A percentile compares a stretch with the other conserved stretches of the same genome.
phyloP scores from a whole-genome alignment of 2,329 filamentous ascomycete genomes.

The Sporothrix protearum region DNA sequence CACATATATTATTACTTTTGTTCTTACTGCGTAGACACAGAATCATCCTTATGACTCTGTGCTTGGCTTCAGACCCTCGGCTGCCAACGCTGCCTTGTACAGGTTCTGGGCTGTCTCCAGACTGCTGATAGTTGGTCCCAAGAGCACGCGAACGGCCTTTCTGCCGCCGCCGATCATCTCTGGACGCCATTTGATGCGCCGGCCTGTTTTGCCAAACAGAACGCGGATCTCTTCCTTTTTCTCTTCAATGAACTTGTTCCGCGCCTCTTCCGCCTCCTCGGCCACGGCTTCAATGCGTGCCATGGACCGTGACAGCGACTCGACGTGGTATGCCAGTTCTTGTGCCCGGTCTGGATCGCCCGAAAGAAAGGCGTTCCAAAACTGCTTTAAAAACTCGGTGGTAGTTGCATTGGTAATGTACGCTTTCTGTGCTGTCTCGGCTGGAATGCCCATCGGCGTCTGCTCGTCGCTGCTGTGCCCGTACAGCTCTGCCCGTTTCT shows the following conservation, averaged over 20 bases:
- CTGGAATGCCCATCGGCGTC: conserved; percentile 54
- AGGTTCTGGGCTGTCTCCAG: conserved; percentile 60
- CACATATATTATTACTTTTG: no score
- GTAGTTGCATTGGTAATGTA: conserved; percentile 82
- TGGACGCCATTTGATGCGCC: conserved; percentile 66
- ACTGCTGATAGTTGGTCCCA: conserved; percentile 69
- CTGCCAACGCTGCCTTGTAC: conserved; percentile 29
- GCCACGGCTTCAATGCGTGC: conserved; percentile 78
- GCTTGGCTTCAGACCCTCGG: conserved; percentile 28
- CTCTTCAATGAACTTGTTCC: conserved; percentile 62
- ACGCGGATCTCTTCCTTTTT: conserved; percentile 68
- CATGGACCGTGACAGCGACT: conserved; percentile 73
- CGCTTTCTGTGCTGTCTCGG: conserved; percentile 57
- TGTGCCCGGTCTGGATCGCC: conserved; percentile 76
- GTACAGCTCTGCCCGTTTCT: conserved; percentile 58
- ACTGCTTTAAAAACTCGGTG: conserved; percentile 93
- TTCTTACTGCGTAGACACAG: neutral
- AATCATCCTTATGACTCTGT: conserved; percentile 22
- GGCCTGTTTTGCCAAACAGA: conserved; percentile 67
- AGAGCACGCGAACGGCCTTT: conserved; percentile 69
- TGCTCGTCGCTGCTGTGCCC: conserved; percentile 47
- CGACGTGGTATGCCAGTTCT: conserved; percentile 77
- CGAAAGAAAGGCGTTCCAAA: conserved; percentile 89
- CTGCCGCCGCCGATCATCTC: conserved; percentile 69
- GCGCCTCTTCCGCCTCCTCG: conserved; percentile 71